Conservation (phyloP, 225 moss, liverwort and hornwort species). For the Neckera pumila region DNA sequence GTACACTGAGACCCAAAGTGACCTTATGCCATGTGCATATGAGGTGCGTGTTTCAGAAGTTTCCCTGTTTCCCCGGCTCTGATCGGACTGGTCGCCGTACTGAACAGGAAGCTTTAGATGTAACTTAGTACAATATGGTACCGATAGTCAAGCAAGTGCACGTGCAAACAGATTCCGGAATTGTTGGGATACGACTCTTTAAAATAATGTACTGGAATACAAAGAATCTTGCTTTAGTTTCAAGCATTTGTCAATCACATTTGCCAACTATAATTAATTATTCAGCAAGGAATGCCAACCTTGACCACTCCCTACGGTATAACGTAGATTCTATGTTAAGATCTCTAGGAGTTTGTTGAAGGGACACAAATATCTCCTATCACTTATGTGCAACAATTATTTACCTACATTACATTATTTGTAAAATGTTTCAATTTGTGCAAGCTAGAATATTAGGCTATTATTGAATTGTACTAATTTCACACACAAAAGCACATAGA, state of each 20-base stretch:
- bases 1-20: not conserved
- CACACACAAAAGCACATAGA: not conserved
- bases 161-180: not conserved
- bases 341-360: not conserved
- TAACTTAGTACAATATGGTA: not conserved
- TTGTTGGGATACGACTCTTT: not conserved
- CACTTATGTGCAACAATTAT: not conserved
- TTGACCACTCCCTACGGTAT: fast-evolving
- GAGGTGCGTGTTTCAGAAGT: not conserved
- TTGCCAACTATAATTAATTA: not conserved
- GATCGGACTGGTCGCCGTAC: not conserved
- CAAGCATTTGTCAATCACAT: not conserved
- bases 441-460: not conserved
- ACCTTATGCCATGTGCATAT: not conserved
- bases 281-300: not conserved
- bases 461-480: not conserved
- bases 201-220: no score
- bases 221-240: not conserved
- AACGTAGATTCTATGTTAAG: not conserved
- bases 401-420: not conserved
- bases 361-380: no score
- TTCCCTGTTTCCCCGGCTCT: not conserved
- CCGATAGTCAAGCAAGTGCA: not conserved
- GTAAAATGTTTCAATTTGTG: not conserved
- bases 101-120: not conserved